A percentile compares a stretch with the other conserved stretches of the same genome.
phyloP scores from a whole-genome alignment of 2,329 filamentous ascomycete species.

The Fusarium sarcochroum region DNA sequence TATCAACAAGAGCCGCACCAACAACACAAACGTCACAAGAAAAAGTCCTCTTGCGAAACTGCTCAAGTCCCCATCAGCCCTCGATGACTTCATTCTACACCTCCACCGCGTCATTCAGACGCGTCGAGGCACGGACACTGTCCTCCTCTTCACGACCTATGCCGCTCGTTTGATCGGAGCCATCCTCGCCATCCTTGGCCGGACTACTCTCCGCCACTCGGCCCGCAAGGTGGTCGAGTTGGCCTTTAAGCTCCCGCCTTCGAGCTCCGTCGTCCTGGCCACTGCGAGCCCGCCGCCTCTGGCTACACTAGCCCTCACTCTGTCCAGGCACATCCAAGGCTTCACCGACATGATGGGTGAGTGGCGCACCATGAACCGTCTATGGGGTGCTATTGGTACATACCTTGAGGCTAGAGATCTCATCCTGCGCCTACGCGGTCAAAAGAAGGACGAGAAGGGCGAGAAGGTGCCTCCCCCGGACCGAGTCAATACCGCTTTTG shows the following conservation, averaged over 20 bases:
- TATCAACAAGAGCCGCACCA: conserved; percentile 25
- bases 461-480: conserved; percentile 49
- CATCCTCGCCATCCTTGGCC: conserved; percentile 66
- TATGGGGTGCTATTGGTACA: conserved; percentile 84
- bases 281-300: conserved; percentile 55
- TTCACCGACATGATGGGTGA: conserved; percentile 78
- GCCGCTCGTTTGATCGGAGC: conserved; percentile 69
- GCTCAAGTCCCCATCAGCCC: conserved; percentile 40
- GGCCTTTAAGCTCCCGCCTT: conserved; percentile 65
- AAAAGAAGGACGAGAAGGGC: conserved; percentile 56
- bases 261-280: conserved; percentile 62
- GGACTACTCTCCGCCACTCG: conserved; percentile 69
- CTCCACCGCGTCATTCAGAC: conserved; percentile 76
- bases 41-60: conserved; percentile 31
- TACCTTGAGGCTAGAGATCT: conserved; percentile 75
- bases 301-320: conserved; percentile 62
- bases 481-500: conserved; percentile 63
- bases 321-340: conserved; percentile 68
- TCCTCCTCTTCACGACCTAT: conserved; percentile 79
- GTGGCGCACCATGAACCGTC: conserved; percentile 77
- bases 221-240: conserved; percentile 67
- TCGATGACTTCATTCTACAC: conserved; percentile 69
- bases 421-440: conserved; percentile 48
- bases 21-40: not conserved
- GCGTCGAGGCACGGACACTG: conserved; percentile 76